phyloP scores from a whole-genome alignment of 139 green algal genomes.

The Chlorella sp. region DNA sequence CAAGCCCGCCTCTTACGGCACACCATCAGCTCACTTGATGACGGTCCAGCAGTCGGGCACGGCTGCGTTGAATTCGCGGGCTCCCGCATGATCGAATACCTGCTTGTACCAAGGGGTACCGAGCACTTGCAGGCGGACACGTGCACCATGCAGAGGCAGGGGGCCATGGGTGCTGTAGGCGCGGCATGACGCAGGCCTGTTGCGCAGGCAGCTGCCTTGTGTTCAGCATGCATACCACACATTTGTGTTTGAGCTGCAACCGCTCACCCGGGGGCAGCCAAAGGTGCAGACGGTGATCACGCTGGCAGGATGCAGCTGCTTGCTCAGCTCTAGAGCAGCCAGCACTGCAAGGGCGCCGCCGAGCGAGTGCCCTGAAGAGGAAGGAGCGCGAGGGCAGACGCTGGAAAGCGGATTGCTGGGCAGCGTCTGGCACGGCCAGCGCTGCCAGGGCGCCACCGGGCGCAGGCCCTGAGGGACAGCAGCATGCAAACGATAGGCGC shows the following conservation, averaged over 20 bases:
- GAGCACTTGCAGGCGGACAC: no score
- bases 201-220: neutral
- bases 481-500: no score
- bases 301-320: neutral
- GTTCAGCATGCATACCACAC: neutral
- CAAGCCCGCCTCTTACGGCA: no score
- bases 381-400: neutral
- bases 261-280: constrained; percentile 67
- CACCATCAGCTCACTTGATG: neutral
- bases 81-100: neutral
- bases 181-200: neutral
- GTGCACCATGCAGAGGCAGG: neutral
- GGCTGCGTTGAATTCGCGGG: neutral
- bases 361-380: constrained; percentile 8
- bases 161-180: neutral
- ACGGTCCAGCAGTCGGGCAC: neutral
- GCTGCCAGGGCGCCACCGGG: neutral
- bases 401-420: neutral
- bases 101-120: no score
- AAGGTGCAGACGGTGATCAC: constrained; percentile 59
- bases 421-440: neutral
- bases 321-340: neutral
- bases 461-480: no score
- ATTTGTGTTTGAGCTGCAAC: neutral
- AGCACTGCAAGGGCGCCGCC: constrained; percentile 9